These are phyloP conservation scores for Jacaranda copaia DNA, from an alignment of 257 asterid genomes.

Conservation along the genomic window DNA sequence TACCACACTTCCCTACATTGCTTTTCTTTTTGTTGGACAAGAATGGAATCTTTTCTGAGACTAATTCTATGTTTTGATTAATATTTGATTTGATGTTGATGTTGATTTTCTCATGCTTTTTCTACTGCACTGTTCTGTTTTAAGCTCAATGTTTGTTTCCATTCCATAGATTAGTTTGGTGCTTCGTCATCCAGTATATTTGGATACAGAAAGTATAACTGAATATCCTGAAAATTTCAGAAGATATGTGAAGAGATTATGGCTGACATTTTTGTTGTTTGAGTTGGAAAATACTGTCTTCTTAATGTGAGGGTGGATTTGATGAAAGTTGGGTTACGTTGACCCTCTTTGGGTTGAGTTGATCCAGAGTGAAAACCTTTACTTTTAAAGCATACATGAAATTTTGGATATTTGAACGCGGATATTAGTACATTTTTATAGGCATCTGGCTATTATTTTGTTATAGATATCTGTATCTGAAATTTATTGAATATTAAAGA, in stretches of 20 bases:
- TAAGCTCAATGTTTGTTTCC: neutral
- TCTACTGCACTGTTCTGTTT: neutral
- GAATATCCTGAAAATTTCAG: neutral
- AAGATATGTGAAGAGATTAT: neutral
- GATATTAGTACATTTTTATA: no score
- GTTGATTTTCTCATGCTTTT: neutral
- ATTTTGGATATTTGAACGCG: no score
- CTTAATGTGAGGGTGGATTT: no score
- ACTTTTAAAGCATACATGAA: no score
- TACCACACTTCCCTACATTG: conserved; percentile 37
- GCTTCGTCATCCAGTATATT: neutral
- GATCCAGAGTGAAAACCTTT: no score
- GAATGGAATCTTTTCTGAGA: neutral
- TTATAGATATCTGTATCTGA: no score
- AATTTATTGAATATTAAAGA: no score
- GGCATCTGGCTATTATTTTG: no score
- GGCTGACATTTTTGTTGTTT: neutral
- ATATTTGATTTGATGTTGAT: neutral
- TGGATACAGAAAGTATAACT: neutral
- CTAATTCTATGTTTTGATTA: no score
- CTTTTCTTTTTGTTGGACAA: neutral
- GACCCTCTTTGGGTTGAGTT: no score
- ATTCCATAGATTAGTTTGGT: neutral
- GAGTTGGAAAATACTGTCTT: no score
- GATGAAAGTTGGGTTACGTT: no score